These are phyloP conservation scores for Apiospora koreana DNA, from an alignment of 2,329 filamentous ascomycete species.

Conservation along the genomic window DNA sequence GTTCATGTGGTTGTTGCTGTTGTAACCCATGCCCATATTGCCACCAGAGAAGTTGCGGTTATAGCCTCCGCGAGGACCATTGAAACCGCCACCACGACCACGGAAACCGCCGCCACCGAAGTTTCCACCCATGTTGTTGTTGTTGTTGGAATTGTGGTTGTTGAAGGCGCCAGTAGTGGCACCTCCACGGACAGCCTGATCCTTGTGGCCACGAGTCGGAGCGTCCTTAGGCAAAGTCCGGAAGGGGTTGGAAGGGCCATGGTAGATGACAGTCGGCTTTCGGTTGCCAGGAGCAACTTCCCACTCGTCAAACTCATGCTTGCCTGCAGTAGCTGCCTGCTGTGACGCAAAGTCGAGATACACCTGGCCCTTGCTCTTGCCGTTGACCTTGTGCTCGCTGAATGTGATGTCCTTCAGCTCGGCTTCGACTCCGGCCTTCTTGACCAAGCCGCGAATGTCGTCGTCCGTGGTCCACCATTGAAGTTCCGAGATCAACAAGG, in stretches of 20 bases:
- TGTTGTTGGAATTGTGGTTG: conserved; percentile 31
- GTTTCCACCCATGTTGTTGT: conserved; percentile 24
- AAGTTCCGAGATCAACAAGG: conserved; percentile 84
- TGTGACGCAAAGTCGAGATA: conserved; percentile 84
- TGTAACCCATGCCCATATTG: conserved; percentile 32
- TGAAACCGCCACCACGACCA: conserved; percentile 31
- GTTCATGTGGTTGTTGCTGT: conserved; percentile 28
- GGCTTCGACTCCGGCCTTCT: conserved; percentile 76
- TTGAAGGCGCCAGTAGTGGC: conserved; percentile 51
- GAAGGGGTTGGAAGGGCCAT: conserved; percentile 76
- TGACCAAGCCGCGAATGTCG: conserved; percentile 85
- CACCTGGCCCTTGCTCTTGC: conserved; percentile 90
- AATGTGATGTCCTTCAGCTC: conserved; percentile 93
- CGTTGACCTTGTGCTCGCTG: conserved; percentile 98
- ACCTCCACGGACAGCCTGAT: conserved; percentile 53
- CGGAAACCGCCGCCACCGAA: conserved; percentile 31
- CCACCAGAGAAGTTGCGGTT: conserved; percentile 31
- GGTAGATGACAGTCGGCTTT: conserved; percentile 74
- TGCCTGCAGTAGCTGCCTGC: conserved; percentile 83
- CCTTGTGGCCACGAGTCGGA: conserved; percentile 68
- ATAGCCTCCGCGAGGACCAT: conserved; percentile 31
- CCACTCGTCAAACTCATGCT: conserved; percentile 75
- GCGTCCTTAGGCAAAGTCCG: conserved; percentile 88
- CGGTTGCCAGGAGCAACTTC: conserved; percentile 61
- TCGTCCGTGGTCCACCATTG: conserved; percentile 98